Base-by-base conservation (phyloP, 768 basidiomycete species). In the Mycena sanguinolenta region DNA sequence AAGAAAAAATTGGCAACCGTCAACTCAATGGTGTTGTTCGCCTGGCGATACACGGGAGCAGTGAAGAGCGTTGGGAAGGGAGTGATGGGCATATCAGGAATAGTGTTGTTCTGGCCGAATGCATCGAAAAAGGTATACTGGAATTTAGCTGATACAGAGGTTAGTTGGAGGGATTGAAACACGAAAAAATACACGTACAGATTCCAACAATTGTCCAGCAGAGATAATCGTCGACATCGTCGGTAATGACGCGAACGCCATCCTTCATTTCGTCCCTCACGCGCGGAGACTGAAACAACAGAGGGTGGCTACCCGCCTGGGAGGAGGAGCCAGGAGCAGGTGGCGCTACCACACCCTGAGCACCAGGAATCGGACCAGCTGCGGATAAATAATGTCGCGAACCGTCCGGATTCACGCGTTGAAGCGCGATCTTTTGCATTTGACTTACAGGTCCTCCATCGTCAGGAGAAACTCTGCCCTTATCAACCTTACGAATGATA, bases 171-270 rank as follows among this genome's bases (percentile, higher is more conserved):
- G 69, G 32, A 55, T 14, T 55, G 30, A 58, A 52, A 59, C 21
- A 63, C 57, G 54, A 64, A 68, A 57, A 67, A 25, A n/a, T n/a
- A n/a, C 70, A 84, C 93, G 80, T 82, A 96, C 96, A 95, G 61
- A 97, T 96, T 44, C 96, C 95, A 73, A 96, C 95, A 74, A 98
- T 96, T 16, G 95, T 95, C 96, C 96, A 98, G 76, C 94, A 95
- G 66, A 97, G 83, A 84, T 95, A 97, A 78, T 98, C 96, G 78
- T 98, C 96, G 8, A 98, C 94, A 80, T 95, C 94, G 75, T 97
- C 96, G 27, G 90, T 92, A 63, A 95, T 89, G 36, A 90, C 82
- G 63, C 88, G 89, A 57, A 89, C 85, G 19, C 93, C 94, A 72
- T 95, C 93, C 78, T 92, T 92, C 67, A 92, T 82, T 77, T 95